Base-by-base conservation (phyloP, 805 yeast genomes). In the Kuraishia hungarica region DNA sequence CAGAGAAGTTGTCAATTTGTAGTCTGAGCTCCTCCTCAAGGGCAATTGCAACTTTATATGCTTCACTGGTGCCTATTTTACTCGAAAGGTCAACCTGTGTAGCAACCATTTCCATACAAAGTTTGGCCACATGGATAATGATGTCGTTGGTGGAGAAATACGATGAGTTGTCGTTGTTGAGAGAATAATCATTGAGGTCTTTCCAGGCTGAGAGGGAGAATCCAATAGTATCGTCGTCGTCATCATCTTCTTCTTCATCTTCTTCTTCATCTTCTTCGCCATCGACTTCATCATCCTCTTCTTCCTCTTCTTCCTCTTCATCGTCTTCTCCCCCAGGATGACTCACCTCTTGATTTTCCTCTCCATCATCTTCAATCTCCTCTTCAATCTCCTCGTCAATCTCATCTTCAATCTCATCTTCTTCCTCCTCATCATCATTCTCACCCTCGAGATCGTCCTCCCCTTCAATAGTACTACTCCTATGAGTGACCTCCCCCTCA, bases 201-300 rank as follows among this genome's bases (percentile, higher is more conserved):
- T 55, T 53, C 43, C 43, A 35, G 17, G 43, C n/a, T 3, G 60
- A 58, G n/a, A 39, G 49, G 22, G 53, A 55, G 53, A 23, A 49
- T 23, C 51, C 28, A n/a, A 55, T 62, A 15, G 52, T 54, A 2
- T 56, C 59, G 2, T 54, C 55, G 8, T 62, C 64, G 26, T 64
- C 70, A 1, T 72, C 72, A 8, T 68, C 59, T 26, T 69, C 73
- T 52, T 63, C 61, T 4, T 64, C 70, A 11, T 64, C 71, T 21
- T 60, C 64, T 6, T 60, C 66, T 39, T 62, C 64, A 24, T 59
- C 62, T 29, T 60, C 66, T 8, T 57, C 69, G 28, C 60, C 69
- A 7, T 23, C 51, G 15, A 46, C 55, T 6, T 53, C 58, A 15
- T 51, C 56, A 48, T 55, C 60, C 5, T 66, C 72, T 13, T 35